These are phyloP conservation scores for Amanita jacksonii DNA, from an alignment of 768 basidiomycete genomes.

Conservation along the genomic window DNA sequence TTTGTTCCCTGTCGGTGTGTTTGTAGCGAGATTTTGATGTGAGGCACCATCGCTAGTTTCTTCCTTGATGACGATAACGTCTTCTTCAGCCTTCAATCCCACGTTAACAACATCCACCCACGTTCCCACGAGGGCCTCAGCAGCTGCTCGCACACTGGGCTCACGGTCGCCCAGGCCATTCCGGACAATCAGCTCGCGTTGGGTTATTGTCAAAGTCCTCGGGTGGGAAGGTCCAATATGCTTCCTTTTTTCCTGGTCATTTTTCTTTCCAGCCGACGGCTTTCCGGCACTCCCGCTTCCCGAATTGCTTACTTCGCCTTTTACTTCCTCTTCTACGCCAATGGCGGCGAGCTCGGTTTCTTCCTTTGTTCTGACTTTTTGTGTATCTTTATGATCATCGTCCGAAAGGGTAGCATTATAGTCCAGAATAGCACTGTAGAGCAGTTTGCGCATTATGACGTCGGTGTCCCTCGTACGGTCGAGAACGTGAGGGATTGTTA, in stretches of 20 bases:
- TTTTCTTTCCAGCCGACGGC: neutral
- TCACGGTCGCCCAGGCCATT: conserved; percentile 88
- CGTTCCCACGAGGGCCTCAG: conserved; percentile 55
- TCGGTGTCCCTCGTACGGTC: conserved; percentile 77
- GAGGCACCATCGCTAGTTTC: conserved; percentile 9
- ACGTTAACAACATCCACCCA: conserved; percentile 60
- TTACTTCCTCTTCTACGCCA: neutral
- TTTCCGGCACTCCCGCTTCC: neutral
- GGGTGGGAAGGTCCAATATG: conserved; percentile 53
- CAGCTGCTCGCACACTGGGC: conserved; percentile 56
- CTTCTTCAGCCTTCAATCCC: conserved; percentile 25
- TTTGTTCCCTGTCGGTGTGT: conserved; percentile 6
- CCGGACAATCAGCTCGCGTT: conserved; percentile 69
- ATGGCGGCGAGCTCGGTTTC: conserved; percentile 1
- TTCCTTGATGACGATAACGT: conserved; percentile 14
- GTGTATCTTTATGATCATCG: conserved; percentile 12
- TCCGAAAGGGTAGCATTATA: conserved; percentile 23
- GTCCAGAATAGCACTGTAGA: conserved; percentile 54
- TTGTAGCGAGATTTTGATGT: conserved; percentile 4
- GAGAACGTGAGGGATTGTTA: conserved; percentile 59
- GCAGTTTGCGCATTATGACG: conserved; percentile 56
- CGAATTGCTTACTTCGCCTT: neutral
- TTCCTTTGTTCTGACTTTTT: conserved; percentile 2
- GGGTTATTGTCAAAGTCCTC: conserved; percentile 51
- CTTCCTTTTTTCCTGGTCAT: neutral